Evolutionary conservation across 2,329 filamentous ascomycete genomes (phyloP).

Genomic region (Pseudogymnoascus sp.): DNA sequence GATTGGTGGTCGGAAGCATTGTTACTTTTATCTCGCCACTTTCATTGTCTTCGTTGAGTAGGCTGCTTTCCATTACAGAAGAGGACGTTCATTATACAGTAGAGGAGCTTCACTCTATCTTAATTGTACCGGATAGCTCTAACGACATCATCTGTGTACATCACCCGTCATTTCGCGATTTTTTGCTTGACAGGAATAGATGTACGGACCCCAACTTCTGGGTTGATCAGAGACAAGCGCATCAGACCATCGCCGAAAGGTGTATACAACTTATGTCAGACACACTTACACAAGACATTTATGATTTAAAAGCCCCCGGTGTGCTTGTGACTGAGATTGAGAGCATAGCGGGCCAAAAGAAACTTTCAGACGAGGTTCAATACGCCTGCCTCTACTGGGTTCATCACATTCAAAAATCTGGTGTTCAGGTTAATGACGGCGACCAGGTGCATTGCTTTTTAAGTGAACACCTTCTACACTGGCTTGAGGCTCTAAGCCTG

Average conservation of each 20-base stretch:
- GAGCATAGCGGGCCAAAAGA: not conserved
- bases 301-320: constrained; percentile 15
- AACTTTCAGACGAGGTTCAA: not conserved
- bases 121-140: too few species aligned
- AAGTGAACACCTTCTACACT: not conserved
- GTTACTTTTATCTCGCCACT: constrained; percentile 9
- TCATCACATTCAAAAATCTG: constrained; percentile 12
- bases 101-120: too few species aligned
- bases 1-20: not conserved
- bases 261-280: constrained; percentile 25
- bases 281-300: constrained; percentile 25
- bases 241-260: constrained; percentile 23
- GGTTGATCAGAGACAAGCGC: constrained; percentile 26
- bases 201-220: constrained; percentile 20
- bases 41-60: constrained; percentile 11
- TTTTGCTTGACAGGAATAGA: constrained; percentile 21
- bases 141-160: not conserved
- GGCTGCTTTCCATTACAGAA: constrained; percentile 1
- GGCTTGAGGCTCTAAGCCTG: not conserved
- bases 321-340: constrained; percentile 15
- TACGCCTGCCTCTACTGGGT: constrained; percentile 16
- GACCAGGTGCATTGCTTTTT: not conserved
- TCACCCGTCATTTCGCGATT: constrained; percentile 24
- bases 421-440: not conserved
- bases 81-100: too few species aligned